A percentile compares a stretch with the other conserved stretches of the same genome.
Evolutionary conservation across 2,329 filamentous ascomycete genomes (phyloP).

Genomic region (Ascochyta rabiei): DNA sequence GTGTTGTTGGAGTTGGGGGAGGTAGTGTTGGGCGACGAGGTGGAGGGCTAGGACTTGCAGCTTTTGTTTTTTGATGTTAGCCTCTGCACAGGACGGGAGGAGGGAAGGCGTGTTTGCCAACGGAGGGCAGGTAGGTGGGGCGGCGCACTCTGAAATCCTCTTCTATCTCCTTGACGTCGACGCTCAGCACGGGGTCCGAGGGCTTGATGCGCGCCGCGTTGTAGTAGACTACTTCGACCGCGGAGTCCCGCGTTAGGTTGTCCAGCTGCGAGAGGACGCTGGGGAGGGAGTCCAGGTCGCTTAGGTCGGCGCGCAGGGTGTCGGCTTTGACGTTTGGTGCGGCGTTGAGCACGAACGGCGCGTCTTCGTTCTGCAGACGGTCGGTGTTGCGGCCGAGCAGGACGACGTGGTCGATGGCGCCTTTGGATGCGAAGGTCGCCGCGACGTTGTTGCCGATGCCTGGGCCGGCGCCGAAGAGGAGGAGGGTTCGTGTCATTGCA

Average conservation of each 20-base stretch:
- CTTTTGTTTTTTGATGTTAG: neutral
- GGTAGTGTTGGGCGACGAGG: constrained; percentile 53
- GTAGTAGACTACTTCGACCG: constrained; percentile 58
- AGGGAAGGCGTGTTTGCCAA: too few species aligned
- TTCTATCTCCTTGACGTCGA: constrained; percentile 54
- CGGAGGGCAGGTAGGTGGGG: too few species aligned
- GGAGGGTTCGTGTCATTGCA: constrained; percentile 34
- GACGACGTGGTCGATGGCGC: constrained; percentile 55
- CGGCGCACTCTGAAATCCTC: constrained; percentile 51
- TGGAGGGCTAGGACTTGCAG: constrained; percentile 49
- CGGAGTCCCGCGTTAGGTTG: constrained; percentile 33
- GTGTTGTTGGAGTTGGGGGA: constrained; percentile 49
- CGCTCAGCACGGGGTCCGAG: constrained; percentile 49
- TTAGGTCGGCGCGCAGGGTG: constrained; percentile 54
- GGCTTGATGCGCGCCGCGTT: constrained; percentile 59
- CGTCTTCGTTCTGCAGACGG: constrained; percentile 49
- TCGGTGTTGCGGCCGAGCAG: constrained; percentile 54
- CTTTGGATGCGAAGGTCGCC: constrained; percentile 50
- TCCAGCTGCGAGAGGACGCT: constrained; percentile 52
- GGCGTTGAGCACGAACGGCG: constrained; percentile 40
- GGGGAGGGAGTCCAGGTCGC: constrained; percentile 48
- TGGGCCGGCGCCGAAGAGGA: constrained; percentile 56
- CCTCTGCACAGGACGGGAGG: neutral
- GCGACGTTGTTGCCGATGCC: constrained; percentile 56
- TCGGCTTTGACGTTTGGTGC: constrained; percentile 45